phyloP scores from a whole-genome alignment of 2,329 filamentous ascomycete genomes.

The Arachnomyces sp. region DNA sequence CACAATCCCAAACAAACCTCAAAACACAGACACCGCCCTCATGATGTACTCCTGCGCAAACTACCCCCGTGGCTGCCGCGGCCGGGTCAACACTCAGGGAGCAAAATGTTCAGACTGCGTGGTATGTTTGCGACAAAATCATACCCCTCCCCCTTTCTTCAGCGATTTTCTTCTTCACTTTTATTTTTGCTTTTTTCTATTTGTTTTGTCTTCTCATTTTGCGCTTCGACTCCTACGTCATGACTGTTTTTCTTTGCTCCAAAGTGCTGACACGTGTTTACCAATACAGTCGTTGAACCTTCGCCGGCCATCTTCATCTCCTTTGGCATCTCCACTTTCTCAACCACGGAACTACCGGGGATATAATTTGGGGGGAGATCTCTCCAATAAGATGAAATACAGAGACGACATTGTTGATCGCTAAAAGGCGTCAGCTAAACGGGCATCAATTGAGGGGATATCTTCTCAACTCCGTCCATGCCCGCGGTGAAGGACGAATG shows the following conservation, averaged over 20 bases:
- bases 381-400: too few species aligned
- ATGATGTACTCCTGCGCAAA: slow-evolving; percentile 42
- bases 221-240: background rate
- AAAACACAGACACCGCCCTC: too few species aligned
- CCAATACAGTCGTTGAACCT: slow-evolving; percentile 27
- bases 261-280: slow-evolving; percentile 15
- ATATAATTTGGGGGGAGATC: too few species aligned
- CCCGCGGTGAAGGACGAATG: too few species aligned
- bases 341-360: too few species aligned
- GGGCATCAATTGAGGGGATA: too few species aligned
- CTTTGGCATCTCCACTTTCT: slow-evolving; percentile 8
- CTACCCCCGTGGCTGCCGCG: slow-evolving; percentile 40
- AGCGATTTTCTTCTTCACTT: background rate
- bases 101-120: slow-evolving; percentile 38
- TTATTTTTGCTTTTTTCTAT: background rate
- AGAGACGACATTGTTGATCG: too few species aligned
- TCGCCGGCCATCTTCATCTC: slow-evolving; percentile 30
- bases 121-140: slow-evolving; percentile 24
- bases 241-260: background rate
- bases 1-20: too few species aligned
- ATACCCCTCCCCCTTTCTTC: background rate
- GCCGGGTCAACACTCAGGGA: slow-evolving; percentile 35
- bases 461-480: too few species aligned
- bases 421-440: too few species aligned
- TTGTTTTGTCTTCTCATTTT: slow-evolving; percentile 1